Conservation (phyloP, 495 filamentous ascomycete genomes). For the Endocarpon pusillum region DNA sequence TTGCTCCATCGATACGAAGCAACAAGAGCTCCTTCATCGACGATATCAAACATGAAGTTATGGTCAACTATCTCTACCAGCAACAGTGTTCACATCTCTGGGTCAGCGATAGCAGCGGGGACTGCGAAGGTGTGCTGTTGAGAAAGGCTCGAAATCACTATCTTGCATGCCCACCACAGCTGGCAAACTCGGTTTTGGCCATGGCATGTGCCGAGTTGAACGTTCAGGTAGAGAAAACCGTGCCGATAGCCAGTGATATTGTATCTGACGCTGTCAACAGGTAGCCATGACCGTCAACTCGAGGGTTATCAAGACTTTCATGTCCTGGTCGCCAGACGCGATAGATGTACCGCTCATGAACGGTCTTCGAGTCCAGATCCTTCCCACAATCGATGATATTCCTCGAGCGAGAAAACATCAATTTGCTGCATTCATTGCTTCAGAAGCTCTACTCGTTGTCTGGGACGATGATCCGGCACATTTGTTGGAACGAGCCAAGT, state of each 20-base stretch:
- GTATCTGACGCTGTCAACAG: slow-evolving; percentile 19
- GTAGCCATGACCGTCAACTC: slow-evolving; percentile 70
- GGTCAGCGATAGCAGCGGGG: slow-evolving; percentile 46
- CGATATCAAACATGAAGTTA: slow-evolving; percentile 68
- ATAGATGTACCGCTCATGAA: slow-evolving; percentile 60
- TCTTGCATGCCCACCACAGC: slow-evolving; percentile 46
- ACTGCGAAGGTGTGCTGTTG: slow-evolving; percentile 53
- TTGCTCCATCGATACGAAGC: slow-evolving; percentile 29
- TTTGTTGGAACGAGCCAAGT: slow-evolving; percentile 43
- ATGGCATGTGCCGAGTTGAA: slow-evolving; percentile 48
- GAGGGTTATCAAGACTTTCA: slow-evolving; percentile 55
- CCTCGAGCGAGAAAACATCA: slow-evolving; percentile 52
- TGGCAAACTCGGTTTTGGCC: slow-evolving; percentile 39
- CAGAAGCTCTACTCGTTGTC: slow-evolving; percentile 47
- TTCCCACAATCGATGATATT: slow-evolving; percentile 52
- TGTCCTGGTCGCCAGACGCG: slow-evolving; percentile 51
- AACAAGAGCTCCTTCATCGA: slow-evolving; percentile 35
- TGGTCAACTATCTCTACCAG: slow-evolving; percentile 69
- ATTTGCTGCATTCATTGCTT: slow-evolving; percentile 59
- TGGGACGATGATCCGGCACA: slow-evolving; percentile 65
- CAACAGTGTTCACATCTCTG: slow-evolving; percentile 56
- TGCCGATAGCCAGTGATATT: background rate
- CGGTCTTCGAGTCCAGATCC: slow-evolving; percentile 54
- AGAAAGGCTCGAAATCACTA: slow-evolving; percentile 49
- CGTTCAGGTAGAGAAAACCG: slow-evolving; percentile 34